Evolutionary conservation across 2,329 filamentous ascomycete species (phyloP), one percentile per base, ranked within the genome.

Genomic region (Geosmithia flava): DNA sequence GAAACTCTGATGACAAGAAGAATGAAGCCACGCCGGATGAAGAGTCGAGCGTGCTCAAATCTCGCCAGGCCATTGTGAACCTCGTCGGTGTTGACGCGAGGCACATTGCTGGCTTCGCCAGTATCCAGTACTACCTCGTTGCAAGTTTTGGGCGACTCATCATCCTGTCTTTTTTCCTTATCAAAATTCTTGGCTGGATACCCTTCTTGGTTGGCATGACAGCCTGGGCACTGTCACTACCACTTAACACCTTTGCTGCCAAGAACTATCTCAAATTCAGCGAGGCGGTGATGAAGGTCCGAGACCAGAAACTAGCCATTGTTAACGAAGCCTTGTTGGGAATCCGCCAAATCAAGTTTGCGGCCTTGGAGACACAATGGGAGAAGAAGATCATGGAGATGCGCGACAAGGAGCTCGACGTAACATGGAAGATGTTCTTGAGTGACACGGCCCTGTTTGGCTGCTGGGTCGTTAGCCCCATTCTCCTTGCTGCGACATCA

Each of bases 281-380:
- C 56, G 81, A 84, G 48, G 68, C 71, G 46, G 62, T 91, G 46
- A 90, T 90, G 85, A 85, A 84, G 58, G 71, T 81, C 27, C 73
- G 86, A 43, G 87, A 91, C 60, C 72, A 79, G 48, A 91, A 90
- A 63, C 74, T 89, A 64, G 81, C 76, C 0, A 75, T 89, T 15
- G 75, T 93, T 29, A 85, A 85, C 1, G 86, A 93, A 61, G 84
- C 83, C 0, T 66, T 93, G 1, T 77, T 85, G 55, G 86, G 86
- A 7, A 90, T 91, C 53, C 78, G 85, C 1, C 87, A 93, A 62
- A 87, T 93, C 66, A 93, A 93, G 58, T 89, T 91, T 55, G 85
- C 85, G 0, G 86, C 86, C 1, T 65, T 88, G 2, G 87, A 91
- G 61, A 66, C 69, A 19, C 78, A 85, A 54, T 91, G 87, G 86